phyloP scores from a whole-genome alignment of 495 filamentous ascomycete genomes.

The Rusavskia elegans region DNA sequence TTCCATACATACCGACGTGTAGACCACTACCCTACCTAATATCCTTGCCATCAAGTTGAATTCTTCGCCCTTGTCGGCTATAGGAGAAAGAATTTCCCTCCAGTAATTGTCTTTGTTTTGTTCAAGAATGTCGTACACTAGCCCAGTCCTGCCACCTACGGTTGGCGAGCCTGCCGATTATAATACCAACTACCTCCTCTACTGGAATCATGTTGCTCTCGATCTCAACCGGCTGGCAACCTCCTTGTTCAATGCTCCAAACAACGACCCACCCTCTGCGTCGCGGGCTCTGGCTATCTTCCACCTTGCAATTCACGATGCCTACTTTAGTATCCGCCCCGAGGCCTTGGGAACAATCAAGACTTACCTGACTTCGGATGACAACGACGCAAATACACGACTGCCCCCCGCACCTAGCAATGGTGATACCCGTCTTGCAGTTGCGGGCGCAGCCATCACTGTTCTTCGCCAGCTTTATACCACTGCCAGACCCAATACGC shows the following conservation, averaged over 20 bases:
- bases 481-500: constrained; percentile 4
- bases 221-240: constrained; percentile 15
- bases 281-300: constrained; percentile 16
- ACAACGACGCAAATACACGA: constrained; percentile 1
- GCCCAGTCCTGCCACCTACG: constrained; percentile 8
- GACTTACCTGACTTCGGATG: constrained; percentile 10
- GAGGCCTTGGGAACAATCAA: constrained; percentile 2
- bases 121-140: no score
- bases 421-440: constrained; percentile 13
- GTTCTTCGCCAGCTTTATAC: constrained; percentile 15
- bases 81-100: no score
- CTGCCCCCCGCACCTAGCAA: constrained; percentile 7
- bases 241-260: constrained; percentile 11
- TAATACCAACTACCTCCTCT: constrained; percentile 19
- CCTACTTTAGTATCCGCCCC: constrained; percentile 18
- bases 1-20: no score
- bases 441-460: constrained; percentile 18
- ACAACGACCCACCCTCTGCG: constrained; percentile 11
- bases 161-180: constrained; percentile 9
- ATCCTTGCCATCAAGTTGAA: no score
- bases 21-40: no score
- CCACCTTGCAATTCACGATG: constrained; percentile 19
- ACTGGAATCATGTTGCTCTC: constrained; percentile 17
- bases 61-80: no score
- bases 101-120: no score